Evolutionary conservation across 2,329 filamentous ascomycete species (phyloP).

Genomic region (Ophiostoma fasciatum): DNA sequence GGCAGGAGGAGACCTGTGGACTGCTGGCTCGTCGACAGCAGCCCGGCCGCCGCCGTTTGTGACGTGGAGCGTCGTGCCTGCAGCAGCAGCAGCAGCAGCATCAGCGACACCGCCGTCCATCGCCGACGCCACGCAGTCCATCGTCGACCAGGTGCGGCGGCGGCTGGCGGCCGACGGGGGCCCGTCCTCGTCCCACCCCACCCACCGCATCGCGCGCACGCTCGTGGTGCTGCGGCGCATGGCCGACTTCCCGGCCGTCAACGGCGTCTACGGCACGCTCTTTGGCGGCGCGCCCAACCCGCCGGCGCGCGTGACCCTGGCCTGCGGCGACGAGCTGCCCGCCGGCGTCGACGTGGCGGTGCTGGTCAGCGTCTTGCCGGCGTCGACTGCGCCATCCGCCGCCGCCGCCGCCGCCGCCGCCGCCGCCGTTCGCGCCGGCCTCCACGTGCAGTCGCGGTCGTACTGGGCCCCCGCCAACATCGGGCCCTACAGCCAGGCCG

Average conservation of each 20-base stretch:
- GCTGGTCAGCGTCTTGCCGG: conserved; percentile 13
- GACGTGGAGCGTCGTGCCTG: conserved; percentile 18
- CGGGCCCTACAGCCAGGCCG: conserved; percentile 87
- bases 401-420: conserved; percentile 10
- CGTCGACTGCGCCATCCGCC: too few relatives aligned
- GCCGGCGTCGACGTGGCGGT: conserved; percentile 44
- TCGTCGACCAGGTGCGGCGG: conserved; percentile 30
- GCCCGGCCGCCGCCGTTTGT: too few relatives aligned
- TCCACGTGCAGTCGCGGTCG: conserved; percentile 85
- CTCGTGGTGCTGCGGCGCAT: conserved; percentile 64
- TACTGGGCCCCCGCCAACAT: conserved; percentile 99
- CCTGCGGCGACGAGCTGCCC: conserved; percentile 55
- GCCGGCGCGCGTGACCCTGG: conserved; percentile 70
- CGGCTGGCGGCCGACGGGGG: conserved; percentile 18
- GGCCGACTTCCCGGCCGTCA: conserved; percentile 62
- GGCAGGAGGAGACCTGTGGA: too few relatives aligned
- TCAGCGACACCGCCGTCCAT: too few relatives aligned
- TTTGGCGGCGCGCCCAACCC: conserved; percentile 63
- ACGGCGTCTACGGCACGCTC: conserved; percentile 57
- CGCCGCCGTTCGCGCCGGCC: conserved; percentile 33
- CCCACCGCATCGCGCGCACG: conserved; percentile 35
- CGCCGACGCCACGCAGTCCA: conserved; percentile 30
- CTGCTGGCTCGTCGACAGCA: too few relatives aligned
- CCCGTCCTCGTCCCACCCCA: too few relatives aligned
- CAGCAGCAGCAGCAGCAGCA: too few relatives aligned